These are phyloP conservation scores for Kodamaea nitidulidarum DNA, from an alignment of 805 yeast genomes.

Conservation along the genomic window DNA sequence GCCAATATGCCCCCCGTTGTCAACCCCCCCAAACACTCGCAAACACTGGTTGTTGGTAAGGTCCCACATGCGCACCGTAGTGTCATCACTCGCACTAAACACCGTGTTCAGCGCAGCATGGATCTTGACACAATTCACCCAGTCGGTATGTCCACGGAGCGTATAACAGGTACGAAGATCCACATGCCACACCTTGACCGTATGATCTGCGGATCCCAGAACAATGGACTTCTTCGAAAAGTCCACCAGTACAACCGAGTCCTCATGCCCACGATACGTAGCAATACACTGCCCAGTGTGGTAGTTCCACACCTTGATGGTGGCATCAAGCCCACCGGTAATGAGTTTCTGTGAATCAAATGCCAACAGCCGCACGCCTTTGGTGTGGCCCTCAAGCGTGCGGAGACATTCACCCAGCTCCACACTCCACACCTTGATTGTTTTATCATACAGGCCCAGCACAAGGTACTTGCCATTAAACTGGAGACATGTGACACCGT, in stretches of 20 bases:
- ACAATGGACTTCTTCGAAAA: constrained; percentile 77
- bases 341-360: constrained; percentile 88
- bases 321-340: constrained; percentile 87
- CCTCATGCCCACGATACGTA: constrained; percentile 89
- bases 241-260: constrained; percentile 81
- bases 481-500: constrained; percentile 84
- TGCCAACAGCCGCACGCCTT: constrained; percentile 79
- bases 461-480: constrained; percentile 72
- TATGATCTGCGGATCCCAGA: constrained; percentile 88
- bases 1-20: constrained; percentile 81
- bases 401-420: constrained; percentile 71
- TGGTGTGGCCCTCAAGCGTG: constrained; percentile 82
- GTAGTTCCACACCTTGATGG: constrained; percentile 94
- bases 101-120: constrained; percentile 75
- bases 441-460: constrained; percentile 90
- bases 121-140: constrained; percentile 87
- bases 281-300: constrained; percentile 91
- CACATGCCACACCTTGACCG: constrained; percentile 95
- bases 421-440: constrained; percentile 90
- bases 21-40: constrained; percentile 71
- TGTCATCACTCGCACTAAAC: constrained; percentile 87
- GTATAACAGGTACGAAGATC: constrained; percentile 90
- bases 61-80: constrained; percentile 95
- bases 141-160: constrained; percentile 85
- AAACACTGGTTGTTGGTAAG: constrained; percentile 74